Evolutionary conservation across 208 protist species (phyloP), one percentile per base, ranked within the genome.

Genomic region (Herpetomonas samuelpessoai): DNA sequence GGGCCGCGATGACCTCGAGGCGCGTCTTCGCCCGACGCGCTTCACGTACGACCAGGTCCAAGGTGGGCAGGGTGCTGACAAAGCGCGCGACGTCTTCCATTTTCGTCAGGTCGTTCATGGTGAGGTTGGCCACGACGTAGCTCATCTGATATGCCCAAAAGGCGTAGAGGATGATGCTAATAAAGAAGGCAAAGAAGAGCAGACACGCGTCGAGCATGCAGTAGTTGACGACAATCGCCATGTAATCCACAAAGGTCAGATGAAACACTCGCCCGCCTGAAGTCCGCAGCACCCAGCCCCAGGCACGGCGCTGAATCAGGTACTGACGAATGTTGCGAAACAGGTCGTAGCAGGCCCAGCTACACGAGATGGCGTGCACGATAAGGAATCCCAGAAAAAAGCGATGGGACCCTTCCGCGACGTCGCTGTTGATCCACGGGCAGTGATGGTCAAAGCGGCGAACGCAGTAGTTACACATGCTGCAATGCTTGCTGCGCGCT

Each of bases 361-460:
- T 74, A 62, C 91, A 97, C 3, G 88, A 79, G 14, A 97, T 28
- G 21, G 81, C 74, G 74, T 97, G 91, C 14, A 57, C 57, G 44
- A 92, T 46, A 21, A 99, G 73, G 59, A 98, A 98, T 19, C 79
- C 63, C 2, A 95, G 56, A 68, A 97, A 97, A 77, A 86, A 96
- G 14, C 91, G 85, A 66, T 96, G 91, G 35, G 96, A 98, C 27
- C 79, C 77, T 56, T 97, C 94, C 29, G 96, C 97, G 30, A 98
- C 94, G 77, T 97, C 96, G 62, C 96, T 98, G 83, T 98, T 98
- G 24, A 99, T 91, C 97, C 97, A 99, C 24, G 84, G 86, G 74
- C 97, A 99, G 76, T 98, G 95, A 67, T 99, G 97, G 66, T 99
- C 97, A 68, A 89, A 98, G 55, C 91, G 90, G 28, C 95, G 83